phyloP scores from a whole-genome alignment of 2,329 filamentous ascomycete genomes.

The Exophiala sideris region DNA sequence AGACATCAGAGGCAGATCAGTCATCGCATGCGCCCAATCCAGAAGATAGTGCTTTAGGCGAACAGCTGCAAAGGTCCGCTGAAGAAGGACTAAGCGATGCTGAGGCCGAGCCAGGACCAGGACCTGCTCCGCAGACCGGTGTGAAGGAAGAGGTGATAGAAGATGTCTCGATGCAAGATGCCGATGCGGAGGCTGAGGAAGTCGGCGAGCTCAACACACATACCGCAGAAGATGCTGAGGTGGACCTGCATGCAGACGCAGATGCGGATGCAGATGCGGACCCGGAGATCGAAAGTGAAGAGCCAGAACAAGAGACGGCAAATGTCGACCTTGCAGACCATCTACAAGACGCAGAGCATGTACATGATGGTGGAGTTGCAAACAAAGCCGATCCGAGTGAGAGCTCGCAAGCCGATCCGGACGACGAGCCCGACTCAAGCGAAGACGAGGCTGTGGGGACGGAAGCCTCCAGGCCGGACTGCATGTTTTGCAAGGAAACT shows the following conservation, averaged over 20 bases:
- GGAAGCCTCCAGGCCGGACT: conserved; percentile 9
- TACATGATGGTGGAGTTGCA: conserved; percentile 42
- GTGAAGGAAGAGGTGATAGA: conserved; percentile 8
- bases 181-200: conserved; percentile 5
- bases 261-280: conserved; percentile 11
- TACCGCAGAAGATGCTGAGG: background rate
- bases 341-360: conserved; percentile 39
- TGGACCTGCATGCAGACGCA: conserved; percentile 17
- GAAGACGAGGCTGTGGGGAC: conserved; percentile 19
- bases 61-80: conserved; percentile 23
- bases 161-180: conserved; percentile 19
- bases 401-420: conserved; percentile 8
- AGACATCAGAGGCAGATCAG: background rate
- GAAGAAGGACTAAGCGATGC: conserved; percentile 17
- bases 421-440: conserved; percentile 24
- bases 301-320: conserved; percentile 5
- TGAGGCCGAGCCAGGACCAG: conserved; percentile 1
- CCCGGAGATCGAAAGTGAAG: conserved; percentile 19
- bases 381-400: conserved; percentile 39
- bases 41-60: conserved; percentile 20
- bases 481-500: conserved; percentile 76
- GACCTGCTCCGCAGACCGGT: conserved; percentile 1
- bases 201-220: background rate
- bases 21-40: conserved; percentile 6
- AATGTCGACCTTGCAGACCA: conserved; percentile 7